These are phyloP conservation scores for Suillus alpinus DNA, from an alignment of 768 basidiomycete genomes.

Conservation along the genomic window DNA sequence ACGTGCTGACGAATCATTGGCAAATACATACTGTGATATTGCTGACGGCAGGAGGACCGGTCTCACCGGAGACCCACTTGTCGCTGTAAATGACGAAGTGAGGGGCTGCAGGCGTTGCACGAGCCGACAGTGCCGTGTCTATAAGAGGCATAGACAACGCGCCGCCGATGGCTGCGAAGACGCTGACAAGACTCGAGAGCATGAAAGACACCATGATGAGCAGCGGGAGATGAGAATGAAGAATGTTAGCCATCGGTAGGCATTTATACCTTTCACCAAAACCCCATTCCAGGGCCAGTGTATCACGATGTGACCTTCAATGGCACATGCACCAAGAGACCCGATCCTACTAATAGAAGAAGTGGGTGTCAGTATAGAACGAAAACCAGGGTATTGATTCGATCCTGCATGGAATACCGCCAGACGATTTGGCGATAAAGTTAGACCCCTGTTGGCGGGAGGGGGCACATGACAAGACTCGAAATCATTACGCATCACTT, in stretches of 20 bases:
- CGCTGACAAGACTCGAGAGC: background rate
- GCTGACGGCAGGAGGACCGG: slow-evolving; percentile 34
- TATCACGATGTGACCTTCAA: background rate
- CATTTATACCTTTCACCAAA: slow-evolving; percentile 4
- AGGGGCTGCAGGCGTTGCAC: slow-evolving; percentile 28
- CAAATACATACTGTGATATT: slow-evolving; percentile 27
- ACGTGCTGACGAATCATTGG: background rate
- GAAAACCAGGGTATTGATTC: background rate
- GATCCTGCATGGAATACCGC: background rate
- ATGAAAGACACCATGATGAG: slow-evolving; percentile 7
- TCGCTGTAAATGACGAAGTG: slow-evolving; percentile 41
- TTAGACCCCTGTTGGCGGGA: background rate
- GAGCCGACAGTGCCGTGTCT: background rate
- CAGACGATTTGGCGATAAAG: background rate
- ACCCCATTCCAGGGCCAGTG: background rate
- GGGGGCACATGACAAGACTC: background rate
- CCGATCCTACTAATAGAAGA: background rate
- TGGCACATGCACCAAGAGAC: background rate
- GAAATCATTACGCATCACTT: background rate
- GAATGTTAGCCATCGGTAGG: background rate
- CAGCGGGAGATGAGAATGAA: background rate
- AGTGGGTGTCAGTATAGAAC: background rate
- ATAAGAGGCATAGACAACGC: background rate
- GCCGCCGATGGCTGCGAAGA: background rate
- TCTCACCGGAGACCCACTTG: slow-evolving; percentile 34